Base-by-base conservation (phyloP, 108 stramenopile species). In the Fragilaria radians region DNA sequence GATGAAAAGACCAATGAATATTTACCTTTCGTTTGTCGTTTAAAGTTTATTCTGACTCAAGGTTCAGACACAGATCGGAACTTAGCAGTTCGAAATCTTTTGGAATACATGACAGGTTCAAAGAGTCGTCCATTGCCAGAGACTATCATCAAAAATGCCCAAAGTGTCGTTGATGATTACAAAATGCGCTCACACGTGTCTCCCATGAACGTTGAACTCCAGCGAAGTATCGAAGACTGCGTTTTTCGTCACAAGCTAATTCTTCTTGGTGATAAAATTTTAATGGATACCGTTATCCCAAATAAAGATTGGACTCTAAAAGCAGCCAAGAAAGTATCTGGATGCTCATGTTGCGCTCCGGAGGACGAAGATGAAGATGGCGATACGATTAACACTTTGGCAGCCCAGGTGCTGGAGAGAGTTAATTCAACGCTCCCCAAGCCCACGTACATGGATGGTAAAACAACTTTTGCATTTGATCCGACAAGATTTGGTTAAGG, bases 181-280 rank as follows among this genome's bases (percentile, higher is more conserved):
- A 4, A 28, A 29, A 50, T 61, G 9, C 47, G 33, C 9, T 47
- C 50, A 27, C 51, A 68, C 29, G 29, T 30, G 23, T 14, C 52
- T 3, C 26, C 67, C n/a, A 28, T 57, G 3, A 56, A 60, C 28
- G 30, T 58, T 25, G 73, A 81, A 14, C 48, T 42, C 7, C 36
- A 29, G 45, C 73, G 55, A 9, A 54, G 62, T 30, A 75, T 91
- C 29, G 83, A 91, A 59, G 76, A 87, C 55, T 85, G 74, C 55
- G 79, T 80, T 4, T 92, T 92, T 63, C 70, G 68, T 5, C 87
- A 92, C 69, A 84, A 92, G 59, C 54, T 65, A 7, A 88, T 92
- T 56, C 61, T 92, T 63, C 79, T 88, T 56, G 87, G 79, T 32
- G 81, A 92, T 58, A 92, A 92, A 55, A 89, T 85, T 24, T 34